Evolutionary conservation across 345 rosid species (phyloP).

Genomic region (Eucalyptus virginea): DNA sequence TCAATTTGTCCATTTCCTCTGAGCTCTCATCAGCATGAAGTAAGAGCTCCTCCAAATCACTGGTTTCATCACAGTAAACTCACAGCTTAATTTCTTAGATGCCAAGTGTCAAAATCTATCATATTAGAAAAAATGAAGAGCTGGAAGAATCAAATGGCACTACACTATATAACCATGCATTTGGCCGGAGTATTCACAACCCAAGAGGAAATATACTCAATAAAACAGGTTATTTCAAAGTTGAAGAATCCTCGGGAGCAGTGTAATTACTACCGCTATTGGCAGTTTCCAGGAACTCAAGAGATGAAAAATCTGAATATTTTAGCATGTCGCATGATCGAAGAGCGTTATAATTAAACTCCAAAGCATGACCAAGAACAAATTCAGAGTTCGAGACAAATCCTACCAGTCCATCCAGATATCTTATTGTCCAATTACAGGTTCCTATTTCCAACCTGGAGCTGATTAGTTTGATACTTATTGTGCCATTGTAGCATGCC

Average conservation of each 20-base stretch:
- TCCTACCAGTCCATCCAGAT: constrained; percentile 41
- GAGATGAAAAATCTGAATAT: constrained; percentile 49
- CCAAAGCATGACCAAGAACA: constrained; percentile 44
- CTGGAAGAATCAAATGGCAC: neutral
- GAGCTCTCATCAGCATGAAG: neutral
- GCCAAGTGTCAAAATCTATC: neutral
- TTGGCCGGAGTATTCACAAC: neutral
- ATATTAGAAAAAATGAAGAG: neutral
- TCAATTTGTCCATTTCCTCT: constrained; percentile 64
- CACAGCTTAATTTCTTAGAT: neutral
- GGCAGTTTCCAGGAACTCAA: constrained; percentile 10
- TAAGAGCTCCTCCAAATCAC: neutral
- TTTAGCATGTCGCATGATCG: constrained; percentile 40
- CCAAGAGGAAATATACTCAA: neutral
- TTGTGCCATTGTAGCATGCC: constrained; percentile 62
- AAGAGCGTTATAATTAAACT: constrained; percentile 27
- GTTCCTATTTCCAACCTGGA: constrained; percentile 92
- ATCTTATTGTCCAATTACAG: constrained; percentile 64
- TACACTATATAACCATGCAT: neutral
- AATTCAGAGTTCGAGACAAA: constrained; percentile 48
- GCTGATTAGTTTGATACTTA: constrained; percentile 61
- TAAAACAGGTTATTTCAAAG: constrained; percentile 24
- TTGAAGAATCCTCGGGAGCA: neutral
- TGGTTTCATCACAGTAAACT: neutral
- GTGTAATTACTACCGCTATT: constrained; percentile 4